Conservation (phyloP, 2,329 filamentous ascomycete genomes). For the Hirsutella rhossiliensis region DNA sequence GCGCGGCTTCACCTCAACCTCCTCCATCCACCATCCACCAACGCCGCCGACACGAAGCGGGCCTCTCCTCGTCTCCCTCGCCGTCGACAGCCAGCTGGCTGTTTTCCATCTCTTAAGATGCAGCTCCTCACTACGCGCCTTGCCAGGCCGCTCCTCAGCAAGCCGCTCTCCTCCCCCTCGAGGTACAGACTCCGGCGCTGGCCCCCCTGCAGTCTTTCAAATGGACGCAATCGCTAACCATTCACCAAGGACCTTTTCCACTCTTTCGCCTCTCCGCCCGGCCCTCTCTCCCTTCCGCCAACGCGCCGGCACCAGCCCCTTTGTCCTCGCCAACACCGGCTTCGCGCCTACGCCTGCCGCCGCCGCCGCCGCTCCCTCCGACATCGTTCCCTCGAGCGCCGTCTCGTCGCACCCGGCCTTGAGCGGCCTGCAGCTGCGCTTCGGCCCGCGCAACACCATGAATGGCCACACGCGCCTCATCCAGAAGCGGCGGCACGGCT, state of each 20-base stretch:
- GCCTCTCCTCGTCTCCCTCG: too few species aligned
- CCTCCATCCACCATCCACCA: too few species aligned
- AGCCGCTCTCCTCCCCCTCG: slow-evolving; percentile 11
- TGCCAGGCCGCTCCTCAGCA: slow-evolving; percentile 15
- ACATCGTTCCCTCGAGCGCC: slow-evolving; percentile 9
- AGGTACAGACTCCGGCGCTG: slow-evolving; percentile 8
- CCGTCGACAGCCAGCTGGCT: too few species aligned
- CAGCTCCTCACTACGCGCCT: slow-evolving; percentile 16
- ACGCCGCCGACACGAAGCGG: too few species aligned
- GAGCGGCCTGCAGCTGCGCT: slow-evolving; percentile 39
- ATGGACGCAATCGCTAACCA: not conserved
- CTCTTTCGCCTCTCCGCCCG: slow-evolving; percentile 38
- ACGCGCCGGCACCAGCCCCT: slow-evolving; percentile 11
- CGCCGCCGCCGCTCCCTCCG: slow-evolving; percentile 7
- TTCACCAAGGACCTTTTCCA: slow-evolving; percentile 29
- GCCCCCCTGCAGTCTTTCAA: not conserved
- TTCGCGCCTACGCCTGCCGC: slow-evolving; percentile 15
- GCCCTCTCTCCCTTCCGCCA: slow-evolving; percentile 23
- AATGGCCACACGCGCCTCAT: slow-evolving; percentile 39
- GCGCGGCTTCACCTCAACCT: too few species aligned
- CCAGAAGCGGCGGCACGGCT: slow-evolving; percentile 48
- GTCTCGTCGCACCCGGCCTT: slow-evolving; percentile 42
- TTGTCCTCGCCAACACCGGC: slow-evolving; percentile 8
- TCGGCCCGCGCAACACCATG: slow-evolving; percentile 47
- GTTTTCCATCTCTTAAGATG: slow-evolving; percentile 4